A percentile compares a stretch with the other conserved stretches of the same genome.
phyloP scores from a whole-genome alignment of 2,329 filamentous ascomycete species.

The Chaetomiaceae sp. region DNA sequence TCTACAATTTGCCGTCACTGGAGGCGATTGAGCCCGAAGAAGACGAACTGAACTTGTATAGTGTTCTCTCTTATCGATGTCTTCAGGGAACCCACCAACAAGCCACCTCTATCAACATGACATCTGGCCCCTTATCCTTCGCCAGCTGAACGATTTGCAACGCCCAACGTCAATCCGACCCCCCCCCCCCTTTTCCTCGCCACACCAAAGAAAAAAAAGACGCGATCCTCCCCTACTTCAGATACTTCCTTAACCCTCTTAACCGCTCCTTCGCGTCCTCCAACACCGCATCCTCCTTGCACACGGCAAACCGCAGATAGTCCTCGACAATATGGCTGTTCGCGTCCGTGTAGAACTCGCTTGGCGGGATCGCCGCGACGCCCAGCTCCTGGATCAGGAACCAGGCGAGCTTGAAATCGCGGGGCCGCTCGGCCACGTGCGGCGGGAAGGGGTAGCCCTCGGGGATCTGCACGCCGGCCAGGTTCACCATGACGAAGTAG shows the following conservation, averaged over 20 bases:
- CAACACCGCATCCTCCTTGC: conserved; percentile 84
- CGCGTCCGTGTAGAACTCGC: conserved; percentile 87
- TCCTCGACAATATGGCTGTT: conserved; percentile 86
- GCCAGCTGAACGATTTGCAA: no score
- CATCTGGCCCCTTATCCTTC: no score
- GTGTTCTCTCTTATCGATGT: no score
- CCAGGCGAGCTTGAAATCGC: conserved; percentile 94
- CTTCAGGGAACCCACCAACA: no score
- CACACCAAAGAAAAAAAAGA: neutral
- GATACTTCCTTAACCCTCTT: conserved; percentile 68
- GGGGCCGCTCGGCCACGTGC: conserved; percentile 78
- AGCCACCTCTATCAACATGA: no score
- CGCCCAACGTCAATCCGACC: no score
- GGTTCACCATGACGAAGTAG: conserved; percentile 95
- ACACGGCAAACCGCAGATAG: conserved; percentile 92
- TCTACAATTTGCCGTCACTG: no score
- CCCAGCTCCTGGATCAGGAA: conserved; percentile 96
- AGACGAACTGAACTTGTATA: no score
- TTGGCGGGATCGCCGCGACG: conserved; percentile 91
- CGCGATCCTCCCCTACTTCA: conserved; percentile 32
- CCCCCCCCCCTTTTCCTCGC: no score
- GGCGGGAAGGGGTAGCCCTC: conserved; percentile 81
- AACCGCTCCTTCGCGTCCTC: conserved; percentile 74
- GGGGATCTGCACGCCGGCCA: conserved; percentile 81
- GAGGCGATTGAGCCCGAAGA: no score